Evolutionary conservation across 1,139 yeast genomes (phyloP), one percentile per base, ranked within the genome.

Genomic region (Lodderomyces parapsilosis): DNA sequence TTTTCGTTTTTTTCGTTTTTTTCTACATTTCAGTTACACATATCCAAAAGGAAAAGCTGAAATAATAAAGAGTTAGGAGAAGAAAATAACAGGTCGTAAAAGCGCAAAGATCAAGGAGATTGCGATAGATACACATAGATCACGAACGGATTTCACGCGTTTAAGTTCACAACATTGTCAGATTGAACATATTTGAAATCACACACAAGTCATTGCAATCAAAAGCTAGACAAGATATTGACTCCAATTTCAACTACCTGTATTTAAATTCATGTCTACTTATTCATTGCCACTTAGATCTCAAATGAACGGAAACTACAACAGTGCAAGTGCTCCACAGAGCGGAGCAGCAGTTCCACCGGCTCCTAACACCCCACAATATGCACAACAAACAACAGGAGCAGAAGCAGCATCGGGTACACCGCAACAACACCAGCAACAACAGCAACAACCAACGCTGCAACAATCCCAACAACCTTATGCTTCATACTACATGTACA

Each of bases 401-500:
- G 36, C 37, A 17, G 40, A 30, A 20, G 31, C n/a, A 13, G 22
- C 40, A 11, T 15, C 40, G 3, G 34, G 23, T 15, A 37, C 34
- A 13, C 19, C 47, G 14, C 55, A 48, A 32, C 43, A 36, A 36
- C 45, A 31, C 39, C 45, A 7, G 13, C 51, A 48, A 24, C 45
- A 31, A 33, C 47, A 40, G 19, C 53, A 44, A 36, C 47, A 24
- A 14, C 41, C 30, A 25, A 34, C 33, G 36, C 46, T 28, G 20
- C 40, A 35, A 15, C 40, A 35, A 7, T 43, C 48, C 24, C 53
- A 53, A 42, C 57, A 50, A 37, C 49, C 55, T 17, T 56, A 57
- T 42, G 52, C 55, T 17, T 55, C 60, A 11, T 57, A 57, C 40
- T 57, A 57, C 40, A 49, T 54, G 55, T 56, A 54, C 41, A 59